Percentiles rank a stretch among this genome's conserved stretches.
These are phyloP conservation scores for Alternaria rosae DNA, from an alignment of 2,329 filamentous ascomycete species.

Conservation along the genomic window DNA sequence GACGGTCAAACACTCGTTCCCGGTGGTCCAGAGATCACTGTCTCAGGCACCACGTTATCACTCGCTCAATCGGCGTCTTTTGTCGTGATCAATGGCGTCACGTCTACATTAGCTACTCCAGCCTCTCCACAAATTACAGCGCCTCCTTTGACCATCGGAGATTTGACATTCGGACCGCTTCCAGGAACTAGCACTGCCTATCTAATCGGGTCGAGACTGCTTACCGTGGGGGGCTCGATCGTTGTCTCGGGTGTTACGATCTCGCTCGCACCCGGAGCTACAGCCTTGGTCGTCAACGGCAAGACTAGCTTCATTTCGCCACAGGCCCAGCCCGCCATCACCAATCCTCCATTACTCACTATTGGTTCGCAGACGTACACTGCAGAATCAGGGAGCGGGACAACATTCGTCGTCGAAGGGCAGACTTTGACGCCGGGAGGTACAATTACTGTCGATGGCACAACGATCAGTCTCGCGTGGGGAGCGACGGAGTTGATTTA, in stretches of 20 bases:
- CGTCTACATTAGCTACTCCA: conserved; percentile 44
- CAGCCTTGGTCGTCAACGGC: conserved; percentile 44
- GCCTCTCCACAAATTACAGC: conserved; percentile 29
- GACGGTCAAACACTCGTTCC: conserved; percentile 49
- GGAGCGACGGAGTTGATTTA: conserved; percentile 50
- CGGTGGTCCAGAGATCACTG: conserved; percentile 42
- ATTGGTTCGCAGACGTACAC: conserved; percentile 43
- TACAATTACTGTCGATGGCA: conserved; percentile 40
- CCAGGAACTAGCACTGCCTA: conserved; percentile 46
- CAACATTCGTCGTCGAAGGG: conserved; percentile 48
- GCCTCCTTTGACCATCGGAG: conserved; percentile 43
- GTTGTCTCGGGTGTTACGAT: conserved; percentile 37
- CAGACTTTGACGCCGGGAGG: conserved; percentile 52
- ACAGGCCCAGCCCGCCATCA: conserved; percentile 21
- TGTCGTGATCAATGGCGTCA: conserved; percentile 45
- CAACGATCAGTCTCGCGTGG: conserved; percentile 43
- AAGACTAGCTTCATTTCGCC: conserved; percentile 40
- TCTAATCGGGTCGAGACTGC: conserved; percentile 45
- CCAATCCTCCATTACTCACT: conserved; percentile 42
- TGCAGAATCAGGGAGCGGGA: conserved; percentile 32
- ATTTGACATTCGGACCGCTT: conserved; percentile 35
- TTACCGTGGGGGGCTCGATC: conserved; percentile 51
- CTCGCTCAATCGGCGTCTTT: conserved; percentile 40
- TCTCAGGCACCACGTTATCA: conserved; percentile 45
- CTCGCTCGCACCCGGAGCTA: conserved; percentile 39